Evolutionary conservation across 371 early-diverging fungal genomes (phyloP).

Genomic region (Funneliformis caledonium): DNA sequence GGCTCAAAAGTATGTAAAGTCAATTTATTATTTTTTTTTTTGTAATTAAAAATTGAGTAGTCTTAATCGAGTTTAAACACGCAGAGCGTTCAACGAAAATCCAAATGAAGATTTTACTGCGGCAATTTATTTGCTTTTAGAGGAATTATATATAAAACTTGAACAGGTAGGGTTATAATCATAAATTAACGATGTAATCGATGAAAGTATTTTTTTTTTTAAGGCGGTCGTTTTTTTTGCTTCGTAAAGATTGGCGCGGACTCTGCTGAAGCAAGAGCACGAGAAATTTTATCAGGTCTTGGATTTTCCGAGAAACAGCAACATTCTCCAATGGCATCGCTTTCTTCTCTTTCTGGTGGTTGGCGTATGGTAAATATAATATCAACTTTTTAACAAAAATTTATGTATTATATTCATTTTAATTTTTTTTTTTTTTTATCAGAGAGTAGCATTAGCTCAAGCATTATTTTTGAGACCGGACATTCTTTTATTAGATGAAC

Average conservation of each 20-base stretch:
- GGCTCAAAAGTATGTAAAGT: constrained; percentile 39
- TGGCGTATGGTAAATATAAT: constrained; percentile 71
- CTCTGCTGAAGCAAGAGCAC: constrained; percentile 62
- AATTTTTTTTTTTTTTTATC: not conserved
- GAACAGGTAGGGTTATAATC: constrained; percentile 37
- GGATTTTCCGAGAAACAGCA: constrained; percentile 60
- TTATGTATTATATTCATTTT: not conserved
- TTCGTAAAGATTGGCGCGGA: constrained; percentile 51
- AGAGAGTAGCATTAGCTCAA: constrained; percentile 77
- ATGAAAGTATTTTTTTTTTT: too few relatives aligned
- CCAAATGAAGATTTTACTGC: constrained; percentile 56
- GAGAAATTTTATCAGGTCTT: constrained; percentile 63
- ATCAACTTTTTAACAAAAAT: not conserved
- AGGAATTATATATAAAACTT: constrained; percentile 56
- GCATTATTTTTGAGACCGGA: constrained; percentile 79
- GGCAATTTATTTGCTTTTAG: constrained; percentile 62
- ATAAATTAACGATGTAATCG: too few relatives aligned
- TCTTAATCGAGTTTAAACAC: not conserved
- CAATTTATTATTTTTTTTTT: not conserved
- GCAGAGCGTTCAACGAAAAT: constrained; percentile 44
- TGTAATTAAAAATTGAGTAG: not conserved
- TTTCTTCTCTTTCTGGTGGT: constrained; percentile 78
- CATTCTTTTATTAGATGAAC: constrained; percentile 87
- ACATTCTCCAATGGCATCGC: constrained; percentile 46
- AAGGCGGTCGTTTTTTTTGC: not conserved